Base-by-base conservation (phyloP, 371 early-diverging fungal genomes). In the Zopfochytrium polystomum region DNA sequence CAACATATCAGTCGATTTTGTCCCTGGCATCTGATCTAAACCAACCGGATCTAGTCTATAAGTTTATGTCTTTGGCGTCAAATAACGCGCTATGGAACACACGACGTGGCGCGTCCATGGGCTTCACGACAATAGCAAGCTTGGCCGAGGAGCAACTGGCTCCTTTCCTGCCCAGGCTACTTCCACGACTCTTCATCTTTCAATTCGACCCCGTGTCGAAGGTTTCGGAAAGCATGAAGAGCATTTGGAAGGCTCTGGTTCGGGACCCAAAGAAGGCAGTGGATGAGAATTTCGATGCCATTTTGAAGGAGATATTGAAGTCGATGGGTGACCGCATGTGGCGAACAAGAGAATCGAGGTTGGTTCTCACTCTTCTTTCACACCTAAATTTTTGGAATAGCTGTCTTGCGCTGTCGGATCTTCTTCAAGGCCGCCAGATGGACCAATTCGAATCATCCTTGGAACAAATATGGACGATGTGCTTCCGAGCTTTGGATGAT, bases 11-110 rank as follows among this genome's bases (percentile, higher is more conserved):
- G 66, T 87, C 87, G 15, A 82, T 95, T 15, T 82, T 92, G 46
- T 88, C 89, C 1, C 76, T 95, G 18, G 96, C 96, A 0, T 85
- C 89, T 15, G 96, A 95, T 49, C 79, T 96, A 74, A 92, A 91
- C 58, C 91, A 92, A 47, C 93, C 96, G 11, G 91, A 95, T 51
- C 78, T 96, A 15, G 90, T 93, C n/a, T 94, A 94, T 77, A 88
- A 90, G 63, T 92, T 96, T 61, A 90, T 96, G 90, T 86, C 88
- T 42, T 78, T 96, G 18, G 96, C 96, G 0, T 89, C 90, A 34
- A 90, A 93, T 65, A 87, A 90, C 60, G 89, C 90, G 13, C 81
- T 90, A 76, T 92, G 93, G 92, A 86, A 88, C 57, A 90, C 92
- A 11, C 82, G 93, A n/a, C 81, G 89, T 30, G 95, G 94, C 31